Base-by-base conservation (phyloP, 352 stramenopile species). In the Pythium apleroticum region DNA sequence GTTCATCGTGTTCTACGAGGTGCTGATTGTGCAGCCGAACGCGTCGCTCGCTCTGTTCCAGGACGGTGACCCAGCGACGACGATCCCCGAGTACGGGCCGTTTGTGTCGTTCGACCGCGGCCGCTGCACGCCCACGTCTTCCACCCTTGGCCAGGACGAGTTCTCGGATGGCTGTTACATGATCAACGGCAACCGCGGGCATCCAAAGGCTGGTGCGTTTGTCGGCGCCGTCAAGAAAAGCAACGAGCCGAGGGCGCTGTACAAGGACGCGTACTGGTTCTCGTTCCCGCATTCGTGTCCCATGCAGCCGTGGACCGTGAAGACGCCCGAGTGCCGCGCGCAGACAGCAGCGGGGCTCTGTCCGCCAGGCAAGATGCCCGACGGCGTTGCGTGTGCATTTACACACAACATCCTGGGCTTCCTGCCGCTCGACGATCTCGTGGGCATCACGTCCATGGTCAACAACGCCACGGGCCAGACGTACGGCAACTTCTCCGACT, bases 1-100 rank as follows among this genome's bases (percentile, higher is more conserved):
- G 11, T 85, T 84, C 52, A 74, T 93, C 35, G 80, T 89, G n/a
- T 90, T 93, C 68, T 93, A 93, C 67, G 80, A 91, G 46, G 28
- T 90, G 15, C 59, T 83, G 24, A 79, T 93, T 49, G 75, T 67
- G 30, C 78, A 89, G 69, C 84, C 81, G 20, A 86, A 86, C 63
- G 74, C 85, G 55, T 77, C 81, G 12, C 54, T 89, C 0, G 81
- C 81, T 11, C 69, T 79, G 52, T 90, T 86, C 69, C 66, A 88
- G 53, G 72, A 87, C 12, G 70, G 86, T 9, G 74, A 68, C 22
- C 43, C 37, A 63, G 68, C 43, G 35, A 72, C 25, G 20, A 50
- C 43, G 43, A 53, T 66, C 2, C 68, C 56, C 12, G 76, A 84
- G 68, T 93, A 91, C 52, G 82, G 85, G 1, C 76, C 80, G 1